phyloP scores from a whole-genome alignment of 495 filamentous ascomycete species.

The Hypoxylon trugodes region DNA sequence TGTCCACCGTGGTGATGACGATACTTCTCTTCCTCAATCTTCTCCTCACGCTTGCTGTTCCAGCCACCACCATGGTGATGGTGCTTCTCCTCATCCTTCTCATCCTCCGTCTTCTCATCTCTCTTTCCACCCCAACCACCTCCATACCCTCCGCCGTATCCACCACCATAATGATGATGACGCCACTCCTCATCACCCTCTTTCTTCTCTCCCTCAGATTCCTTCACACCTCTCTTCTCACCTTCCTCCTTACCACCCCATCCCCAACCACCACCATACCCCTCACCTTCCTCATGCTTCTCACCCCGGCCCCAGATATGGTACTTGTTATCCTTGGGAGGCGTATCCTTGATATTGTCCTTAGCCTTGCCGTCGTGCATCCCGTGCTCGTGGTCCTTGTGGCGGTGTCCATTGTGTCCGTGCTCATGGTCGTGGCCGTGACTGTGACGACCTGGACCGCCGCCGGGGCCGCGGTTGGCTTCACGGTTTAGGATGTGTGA shows the following conservation, averaged over 20 bases:
- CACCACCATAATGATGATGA: neutral
- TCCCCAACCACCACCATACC: constrained; percentile 3
- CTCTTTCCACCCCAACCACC: constrained; percentile 1
- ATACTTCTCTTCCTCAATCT: too few species aligned
- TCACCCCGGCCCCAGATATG: too few species aligned
- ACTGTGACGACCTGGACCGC: neutral
- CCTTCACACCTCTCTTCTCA: neutral
- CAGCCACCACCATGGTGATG: neutral
- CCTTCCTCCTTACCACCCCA: neutral
- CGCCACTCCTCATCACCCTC: neutral
- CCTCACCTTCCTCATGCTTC: neutral
- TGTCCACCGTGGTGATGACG: too few species aligned
- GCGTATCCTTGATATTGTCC: neutral
- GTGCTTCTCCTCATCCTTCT: neutral
- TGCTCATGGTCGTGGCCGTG: neutral
- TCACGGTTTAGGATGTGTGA: neutral
- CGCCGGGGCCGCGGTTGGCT: neutral
- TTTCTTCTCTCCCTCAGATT: neutral
- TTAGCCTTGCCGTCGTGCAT: neutral
- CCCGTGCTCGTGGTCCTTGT: neutral
- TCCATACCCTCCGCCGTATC: neutral
- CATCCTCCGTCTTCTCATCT: neutral
- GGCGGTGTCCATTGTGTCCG: neutral
- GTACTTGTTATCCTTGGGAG: too few species aligned
- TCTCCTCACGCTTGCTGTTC: too few species aligned